Base-by-base conservation (phyloP, 345 rosid species). In the Populus ilicifolia region DNA sequence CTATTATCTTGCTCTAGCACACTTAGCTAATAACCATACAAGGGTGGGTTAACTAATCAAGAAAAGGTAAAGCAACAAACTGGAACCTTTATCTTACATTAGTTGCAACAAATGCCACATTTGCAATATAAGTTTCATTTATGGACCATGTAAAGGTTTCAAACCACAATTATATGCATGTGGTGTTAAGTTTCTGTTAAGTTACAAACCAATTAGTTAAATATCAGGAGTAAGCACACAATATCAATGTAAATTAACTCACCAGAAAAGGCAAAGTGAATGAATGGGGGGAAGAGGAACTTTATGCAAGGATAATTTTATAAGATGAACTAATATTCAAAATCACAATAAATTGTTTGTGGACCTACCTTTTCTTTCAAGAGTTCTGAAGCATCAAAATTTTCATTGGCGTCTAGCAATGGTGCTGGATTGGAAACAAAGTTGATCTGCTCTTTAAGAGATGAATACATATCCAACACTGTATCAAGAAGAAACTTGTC, bases 401-500 rank as follows among this genome's bases (percentile, higher is more conserved):
- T 71, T 69, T 89, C 89, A 70, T 88, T 87, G 50, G 79, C 38
- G 79, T 91, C 93, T 46, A 87, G 81, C 67, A 80, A 71, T 46
- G 87, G 88, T 75, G 77, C 83, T 63, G 90, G 88, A 83, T 72
- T 85, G 70, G 96, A 87, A 70, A 87, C 89, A 77, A 90, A 80
- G 20, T 74, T 69, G 70, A 83, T 90, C 85, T 93, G 94, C 70
- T 89, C 94, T 84, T 89, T 96, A 81, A 95, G 94, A 76, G 97
- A 86, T 36, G 90, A 76, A 72, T 89, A 88, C 86, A 93, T 90
- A 73, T 91, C 96, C 83, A 89, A 82, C 52, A 90, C 83, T 43
- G 92, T 90, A 90, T 95, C 98, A 16, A 95, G 97, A 81, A 95
- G 96, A 84, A 91, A 93, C 79, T 91, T 91, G 87, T 95, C 99